Conservation (phyloP, 192 early-diverging fungal genomes). For the Podila clonocystis region DNA sequence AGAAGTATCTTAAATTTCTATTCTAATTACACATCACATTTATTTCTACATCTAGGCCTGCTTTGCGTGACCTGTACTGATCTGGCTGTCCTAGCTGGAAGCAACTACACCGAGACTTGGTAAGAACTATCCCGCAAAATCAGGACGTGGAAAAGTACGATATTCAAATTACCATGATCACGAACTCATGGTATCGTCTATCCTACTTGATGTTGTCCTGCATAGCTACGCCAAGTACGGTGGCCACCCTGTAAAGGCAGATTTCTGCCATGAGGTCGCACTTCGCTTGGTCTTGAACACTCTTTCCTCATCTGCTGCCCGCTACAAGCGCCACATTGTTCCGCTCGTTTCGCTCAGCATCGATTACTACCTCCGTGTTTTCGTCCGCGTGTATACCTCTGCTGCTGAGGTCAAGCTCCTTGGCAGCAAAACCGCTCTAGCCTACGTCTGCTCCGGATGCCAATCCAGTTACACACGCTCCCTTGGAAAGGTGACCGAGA, state of each 20-base stretch:
- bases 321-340: slow-evolving; percentile 85
- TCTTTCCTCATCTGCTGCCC: slow-evolving; percentile 83
- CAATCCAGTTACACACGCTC: slow-evolving; percentile 76
- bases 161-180: background rate
- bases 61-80: slow-evolving; percentile 99
- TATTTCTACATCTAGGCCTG: slow-evolving; percentile 63
- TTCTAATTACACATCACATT: background rate
- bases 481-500: slow-evolving; percentile 71
- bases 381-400: slow-evolving; percentile 88
- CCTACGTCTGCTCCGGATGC: slow-evolving; percentile 91
- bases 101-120: slow-evolving; percentile 86
- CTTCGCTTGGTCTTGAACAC: slow-evolving; percentile 89
- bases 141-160: too few relatives aligned
- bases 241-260: slow-evolving; percentile 85
- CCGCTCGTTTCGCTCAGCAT: slow-evolving; percentile 95
- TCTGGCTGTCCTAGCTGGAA: slow-evolving; percentile 92
- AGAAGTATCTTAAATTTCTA: background rate
- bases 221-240: slow-evolving; percentile 94
- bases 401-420: slow-evolving; percentile 79
- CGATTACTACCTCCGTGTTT: slow-evolving; percentile 97
- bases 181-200: background rate
- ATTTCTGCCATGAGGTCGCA: slow-evolving; percentile 96
- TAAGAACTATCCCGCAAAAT: slow-evolving; percentile 5
- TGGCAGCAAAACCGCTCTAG: slow-evolving; percentile 80
- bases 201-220: background rate